Evolutionary conservation across 192 early-diverging fungal genomes (phyloP), one percentile per base, ranked within the genome.

Genomic region (Haplosporangium gracile): DNA sequence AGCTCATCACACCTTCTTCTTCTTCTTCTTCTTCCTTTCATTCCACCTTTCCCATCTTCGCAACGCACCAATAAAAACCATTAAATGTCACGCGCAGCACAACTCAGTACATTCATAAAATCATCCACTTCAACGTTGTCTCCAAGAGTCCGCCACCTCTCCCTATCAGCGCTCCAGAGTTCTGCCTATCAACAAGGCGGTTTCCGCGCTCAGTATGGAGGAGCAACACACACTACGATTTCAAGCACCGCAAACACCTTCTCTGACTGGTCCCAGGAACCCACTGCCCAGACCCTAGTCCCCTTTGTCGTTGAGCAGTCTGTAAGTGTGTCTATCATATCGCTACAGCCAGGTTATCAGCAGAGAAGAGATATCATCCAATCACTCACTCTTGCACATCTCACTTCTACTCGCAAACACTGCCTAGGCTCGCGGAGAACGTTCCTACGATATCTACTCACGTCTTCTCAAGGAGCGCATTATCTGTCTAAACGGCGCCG

Each of bases 391-490:
- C 16, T 32, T 32, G 29, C 39, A n/a, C 40, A 32, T 18, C 4
- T 51, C 43, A 24, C 38, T 65, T 42, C 42, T 4, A 65, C 7
- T 68, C 5, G 7, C 29, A 6, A 26, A n/a, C 60, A 39, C 4
- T 38, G 68, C 5, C 32, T 84, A 93, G 93, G 89, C 93, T 18
- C 89, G 95, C 22, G 97, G 98, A 5, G 98, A 99, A 88, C 94
- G 97, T 9, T 97, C 97, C 32, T 99, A 96, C 88, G 98, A 99
- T 77, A 99, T 99, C 68, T 99, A 96, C 88, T 99, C 98, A 49
- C 94, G 98, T 8, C 88, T 99, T 51, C 91, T 99, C 74, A 98
- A 98, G 81, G 98, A 99, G 79, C 94, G 98, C 51, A 99, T 99
- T 72, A 91, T 99, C 10, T 97, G 97, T 89, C 92, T 99, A n/a